Evolutionary conservation across 2,329 filamentous ascomycete species (phyloP).

Genomic region (Cercospora sp.): DNA sequence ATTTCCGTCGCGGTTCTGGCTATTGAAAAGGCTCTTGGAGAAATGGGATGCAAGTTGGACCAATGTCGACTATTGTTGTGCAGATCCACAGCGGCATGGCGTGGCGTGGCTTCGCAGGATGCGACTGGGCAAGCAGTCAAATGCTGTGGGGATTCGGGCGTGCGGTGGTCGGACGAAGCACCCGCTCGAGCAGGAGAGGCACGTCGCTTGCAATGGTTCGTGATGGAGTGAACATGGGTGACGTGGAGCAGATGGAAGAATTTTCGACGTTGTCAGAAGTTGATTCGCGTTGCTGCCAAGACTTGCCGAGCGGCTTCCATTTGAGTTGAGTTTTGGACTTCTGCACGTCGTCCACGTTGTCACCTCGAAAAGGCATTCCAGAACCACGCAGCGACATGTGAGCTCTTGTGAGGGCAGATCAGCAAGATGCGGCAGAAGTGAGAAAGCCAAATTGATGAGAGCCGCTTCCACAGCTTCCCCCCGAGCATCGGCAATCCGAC

Average conservation of each 20-base stretch:
- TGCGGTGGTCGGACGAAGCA: neutral
- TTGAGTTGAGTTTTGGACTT: neutral
- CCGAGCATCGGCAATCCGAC: neutral
- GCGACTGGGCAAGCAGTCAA: neutral
- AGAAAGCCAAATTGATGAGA: neutral
- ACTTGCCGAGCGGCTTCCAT: neutral
- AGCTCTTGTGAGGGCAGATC: neutral
- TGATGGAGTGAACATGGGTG: neutral
- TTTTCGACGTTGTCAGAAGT: neutral
- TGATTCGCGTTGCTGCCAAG: neutral
- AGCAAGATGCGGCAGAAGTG: neutral
- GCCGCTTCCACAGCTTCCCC: neutral
- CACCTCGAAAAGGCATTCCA: neutral
- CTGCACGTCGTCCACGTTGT: neutral
- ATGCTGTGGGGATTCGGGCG: neutral
- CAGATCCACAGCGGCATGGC: neutral
- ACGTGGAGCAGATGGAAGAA: neutral
- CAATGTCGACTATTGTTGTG: neutral
- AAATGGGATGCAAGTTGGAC: neutral
- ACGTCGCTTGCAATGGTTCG: neutral
- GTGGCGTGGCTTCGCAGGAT: neutral
- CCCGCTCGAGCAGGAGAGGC: neutral
- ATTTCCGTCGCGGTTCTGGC: neutral
- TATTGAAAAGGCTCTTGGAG: neutral
- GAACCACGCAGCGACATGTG: neutral